Evolutionary conservation across 78 protist genomes (phyloP), one percentile per base, ranked within the genome.

Genomic region (Dictyostelium intermedium): DNA sequence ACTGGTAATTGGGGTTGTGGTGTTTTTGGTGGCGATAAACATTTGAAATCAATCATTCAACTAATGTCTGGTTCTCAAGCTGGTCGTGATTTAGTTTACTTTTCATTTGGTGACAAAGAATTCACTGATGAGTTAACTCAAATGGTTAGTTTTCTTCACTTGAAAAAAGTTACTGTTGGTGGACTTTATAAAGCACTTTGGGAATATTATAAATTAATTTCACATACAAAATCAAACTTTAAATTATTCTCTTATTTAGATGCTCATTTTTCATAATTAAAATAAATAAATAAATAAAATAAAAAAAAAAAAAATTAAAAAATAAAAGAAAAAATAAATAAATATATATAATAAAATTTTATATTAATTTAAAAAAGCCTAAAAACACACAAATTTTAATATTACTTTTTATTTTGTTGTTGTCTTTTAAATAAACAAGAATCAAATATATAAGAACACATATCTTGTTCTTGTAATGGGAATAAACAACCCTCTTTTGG

Each of bases 1-100:
- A 82, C 91, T 41, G 97, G 98, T 76, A 95, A 96, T 66, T 96
- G 98, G 98, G 98, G 98, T n/a, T 97, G 98, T 35, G 98, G 98
- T 66, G 98, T 89, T 6, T 97, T 97, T 60, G 96, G 96, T 73
- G 98, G 98, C 25, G 81, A 91, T 63, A 63, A 69, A 56, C 37
- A 95, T 45, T 87, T 96, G 35, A 97, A 97, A 60, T 80, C 95
- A 9, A 41, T 96, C 18, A 27, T 97, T 14, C 98, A 97, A 66
- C 27, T 60, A n/a, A 74, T 96, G 82, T 83, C 97, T 6, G 81
- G 93, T 11, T 82, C 97, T 8, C 94, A 91, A 32, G 41, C 91
- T n/a, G 97, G 95, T 14, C 63, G 93, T 32, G 63, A 32, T 25
- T 8, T 92, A 7, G 25, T 14, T 11, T 87, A 96, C 84, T 91